Base-by-base conservation (phyloP, 2,329 filamentous ascomycete species). In the Xylaria sp. region DNA sequence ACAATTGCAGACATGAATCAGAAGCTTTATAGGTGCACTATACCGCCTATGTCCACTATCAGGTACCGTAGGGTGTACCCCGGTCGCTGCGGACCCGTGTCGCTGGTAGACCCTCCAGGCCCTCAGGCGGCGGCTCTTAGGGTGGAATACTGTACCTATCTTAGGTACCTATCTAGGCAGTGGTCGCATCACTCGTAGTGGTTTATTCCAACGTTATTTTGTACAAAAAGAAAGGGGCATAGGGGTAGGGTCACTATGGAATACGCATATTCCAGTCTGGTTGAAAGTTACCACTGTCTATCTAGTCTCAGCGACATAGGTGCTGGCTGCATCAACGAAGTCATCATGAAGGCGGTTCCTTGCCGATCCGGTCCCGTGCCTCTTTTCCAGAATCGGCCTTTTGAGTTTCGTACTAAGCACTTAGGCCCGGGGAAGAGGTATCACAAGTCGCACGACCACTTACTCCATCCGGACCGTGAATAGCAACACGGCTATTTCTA, bases 401-500 rank as follows among this genome's bases (percentile, higher is more conserved):
- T 42, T 42, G 9, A 48, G 55, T 27, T 65, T 24, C 14, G 19
- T 36, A 14, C 59, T 61, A 57, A 45, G 21, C 21, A 57, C 53
- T 36, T 34, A 55, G 51, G 36, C 17, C 65, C 39, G 12, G 30
- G 21, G 19, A 39, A 34, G 42, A 36, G 48, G 54, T 42, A 34
- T 27, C 48, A 17, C 14, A 39, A 48, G 68, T 70, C 69, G 67
- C 68, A 62, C 69, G 70, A 71, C 51, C 70, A 71, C 64, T 70
- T 71, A 48, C 69, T 68, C 56, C 48, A 65, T 70, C 59, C 6
- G 61, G 64, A 67, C 48, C 47, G 24, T 12, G 61, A 58, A 65
- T 36, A 27, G 55, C 32, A 30, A 50, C 32, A 60, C 30, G 17
- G 21, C 19, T 48, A 24, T 48, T 24, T 21, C 47, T 12, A 2